Base-by-base conservation (phyloP, 148 eudicot genomes). In the Amaranthus palmeri region DNA sequence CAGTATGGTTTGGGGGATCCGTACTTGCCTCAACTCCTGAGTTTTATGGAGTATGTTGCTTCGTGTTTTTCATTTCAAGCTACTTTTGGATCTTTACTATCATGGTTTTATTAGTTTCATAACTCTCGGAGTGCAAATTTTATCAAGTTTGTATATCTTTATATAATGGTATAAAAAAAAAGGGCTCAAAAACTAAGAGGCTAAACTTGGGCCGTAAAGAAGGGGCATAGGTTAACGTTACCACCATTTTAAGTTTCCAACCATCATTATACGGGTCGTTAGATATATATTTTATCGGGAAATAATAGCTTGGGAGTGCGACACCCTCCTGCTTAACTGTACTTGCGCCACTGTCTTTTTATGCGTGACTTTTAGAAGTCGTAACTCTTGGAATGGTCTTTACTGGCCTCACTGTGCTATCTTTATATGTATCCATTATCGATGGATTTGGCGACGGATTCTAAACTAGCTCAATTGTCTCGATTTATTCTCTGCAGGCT, bases 1-100 rank as follows among this genome's bases (percentile, higher is more conserved):
- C 99, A 47, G 99, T 91, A 76, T 95, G 99, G 99, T 95, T 95
- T 75, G 99, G 99, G 61, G 99, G 99, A 72, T 95, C 99, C 36
- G 97, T 95, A 18, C 93, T 95, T 78, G 97, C 96, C 78, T 95
- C 99, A 43, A 95, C 97, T 57, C 97, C 93, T 4, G 99, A 95
- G 76, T 95, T 89, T 77, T 95, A 76, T 79, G 70, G 87, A 65
- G 97, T 95, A 88, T 52, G 85, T 81, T 75, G 48, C 43, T 70
- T 55, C 71, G 52, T 0, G 36, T 25, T 57, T 57, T 69, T 4
- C 18, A 54, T 61, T 51, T 42, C 18, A 44, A 17, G 75, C 57
- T 70, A 52, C 65, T 11, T 67, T 67, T 51, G 6, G 44, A 42
- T 6, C 36, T 25, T 25, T 25, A 25, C 2, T 25, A 25, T 2